Base-by-base conservation (phyloP, 768 basidiomycete genomes). In the Goffeauzyma gilvescens region DNA sequence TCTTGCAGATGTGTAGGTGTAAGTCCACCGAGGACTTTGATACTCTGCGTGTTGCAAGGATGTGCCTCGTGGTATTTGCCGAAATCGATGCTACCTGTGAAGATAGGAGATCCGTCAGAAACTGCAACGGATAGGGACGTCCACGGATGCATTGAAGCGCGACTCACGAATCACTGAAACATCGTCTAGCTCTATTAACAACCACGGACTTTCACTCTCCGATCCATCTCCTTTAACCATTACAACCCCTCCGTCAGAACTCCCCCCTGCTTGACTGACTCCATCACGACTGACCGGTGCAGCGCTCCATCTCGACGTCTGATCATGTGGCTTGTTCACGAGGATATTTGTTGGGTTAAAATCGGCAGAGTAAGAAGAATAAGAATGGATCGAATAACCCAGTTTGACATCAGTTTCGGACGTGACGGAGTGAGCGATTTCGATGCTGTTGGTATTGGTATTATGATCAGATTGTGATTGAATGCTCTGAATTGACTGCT, bases 11-110 rank as follows among this genome's bases (percentile, higher is more conserved):
- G 41, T 4, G 36, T 25, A 10, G 37, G 40, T 5, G 38, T 22
- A 17, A 39, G 20, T 5, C 53, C 53, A n/a, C 50, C 53, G 8
- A 31, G 24, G 30, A 54, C 34, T 6, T 37, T 35, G 20, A 49
- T 41, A 14, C 25, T 25, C 24, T 51, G 50, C 17, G 50, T 31
- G 20, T 50, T 54, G 32, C 53, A 54, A 4, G 53, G 53, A 42
- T 54, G 53, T 13, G 36, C 44, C 45, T 46, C 42, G 17, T 34
- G 28, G 28, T 38, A 33, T 32, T 51, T 54, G 24, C 53, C 53
- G 22, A 49, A 46, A 4, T 25, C 44, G 32, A 52, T 44, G 18
- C 32, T 23, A 10, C 42, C 49, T 50, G 31, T 6, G 2, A 12
- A 15, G 24, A 2, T 3, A 15, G n/a, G 23, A 38, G 18, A n/a